Conservation (phyloP, 495 filamentous ascomycete genomes). For the Xylaria sp. region DNA sequence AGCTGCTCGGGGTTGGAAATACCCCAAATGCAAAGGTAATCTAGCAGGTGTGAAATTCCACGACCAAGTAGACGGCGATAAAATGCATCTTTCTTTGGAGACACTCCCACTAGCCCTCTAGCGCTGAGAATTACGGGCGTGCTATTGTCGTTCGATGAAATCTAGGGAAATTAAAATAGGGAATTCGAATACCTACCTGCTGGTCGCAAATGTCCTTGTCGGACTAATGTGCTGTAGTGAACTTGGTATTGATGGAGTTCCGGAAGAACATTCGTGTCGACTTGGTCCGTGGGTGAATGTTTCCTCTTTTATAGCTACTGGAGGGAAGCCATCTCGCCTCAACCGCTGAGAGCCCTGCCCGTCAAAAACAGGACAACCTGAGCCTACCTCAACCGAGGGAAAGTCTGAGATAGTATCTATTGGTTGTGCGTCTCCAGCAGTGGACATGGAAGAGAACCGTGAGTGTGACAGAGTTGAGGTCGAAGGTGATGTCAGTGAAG, state of each 20-base stretch:
- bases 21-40: not conserved
- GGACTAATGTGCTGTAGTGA: constrained; percentile 17
- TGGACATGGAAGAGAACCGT: constrained; percentile 50
- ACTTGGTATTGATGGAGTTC: constrained; percentile 32
- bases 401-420: constrained; percentile 23
- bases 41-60: not conserved
- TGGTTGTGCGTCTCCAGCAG: constrained; percentile 42
- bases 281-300: constrained; percentile 3
- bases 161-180: not conserved
- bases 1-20: not conserved
- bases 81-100: not conserved
- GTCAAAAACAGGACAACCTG: constrained; percentile 24
- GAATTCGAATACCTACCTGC: constrained; percentile 29
- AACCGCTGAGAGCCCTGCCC: constrained; percentile 16
- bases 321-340: constrained; percentile 25
- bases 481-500: constrained; percentile 47
- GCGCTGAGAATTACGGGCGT: not conserved
- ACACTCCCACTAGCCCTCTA: not conserved
- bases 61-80: not conserved
- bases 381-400: constrained; percentile 24
- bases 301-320: constrained; percentile 19
- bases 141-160: not conserved
- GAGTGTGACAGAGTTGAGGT: constrained; percentile 45
- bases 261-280: constrained; percentile 30
- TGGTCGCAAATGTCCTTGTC: constrained; percentile 22